These are phyloP conservation scores for Dioscorea cayenensis DNA, from an alignment of 116 monocot species.

Conservation along the genomic window DNA sequence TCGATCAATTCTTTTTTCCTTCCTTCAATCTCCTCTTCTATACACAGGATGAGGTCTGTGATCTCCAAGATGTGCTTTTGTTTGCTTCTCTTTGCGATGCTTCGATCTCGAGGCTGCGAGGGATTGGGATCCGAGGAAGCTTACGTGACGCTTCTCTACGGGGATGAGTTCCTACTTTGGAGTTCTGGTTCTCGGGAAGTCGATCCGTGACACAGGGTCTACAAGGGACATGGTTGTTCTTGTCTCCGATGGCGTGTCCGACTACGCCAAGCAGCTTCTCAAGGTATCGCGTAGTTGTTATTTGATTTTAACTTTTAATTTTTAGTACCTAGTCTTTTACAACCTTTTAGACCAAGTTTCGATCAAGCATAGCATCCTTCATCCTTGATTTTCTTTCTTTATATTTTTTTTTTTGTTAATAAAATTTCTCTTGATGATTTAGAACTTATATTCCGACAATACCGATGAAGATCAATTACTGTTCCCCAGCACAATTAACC, in stretches of 20 bases:
- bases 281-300: conserved; percentile 25
- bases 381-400: too few species aligned
- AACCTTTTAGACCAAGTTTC: too few species aligned
- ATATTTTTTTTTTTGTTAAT: too few species aligned
- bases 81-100: conserved; percentile 5
- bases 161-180: conserved; percentile 95
- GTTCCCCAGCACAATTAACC: too few species aligned
- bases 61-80: conserved; percentile 17
- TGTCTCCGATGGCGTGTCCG: conserved; percentile 91
- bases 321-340: too few species aligned
- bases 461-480: too few species aligned
- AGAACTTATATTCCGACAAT: too few species aligned
- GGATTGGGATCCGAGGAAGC: conserved; percentile 39
- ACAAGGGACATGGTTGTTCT: conserved; percentile 77
- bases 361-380: too few species aligned
- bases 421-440: too few species aligned
- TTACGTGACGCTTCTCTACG: conserved; percentile 85
- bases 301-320: too few species aligned
- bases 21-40: background rate
- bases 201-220: conserved; percentile 78
- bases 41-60: conserved; percentile 3
- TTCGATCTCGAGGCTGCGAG: conserved; percentile 5
- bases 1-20: background rate
- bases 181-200: conserved; percentile 95
- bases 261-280: conserved; percentile 66